Percentiles rank a stretch among this genome's conserved stretches.
These are phyloP conservation scores for Candida sanyaensis DNA, from an alignment of 1,139 yeast species.

Conservation along the genomic window DNA sequence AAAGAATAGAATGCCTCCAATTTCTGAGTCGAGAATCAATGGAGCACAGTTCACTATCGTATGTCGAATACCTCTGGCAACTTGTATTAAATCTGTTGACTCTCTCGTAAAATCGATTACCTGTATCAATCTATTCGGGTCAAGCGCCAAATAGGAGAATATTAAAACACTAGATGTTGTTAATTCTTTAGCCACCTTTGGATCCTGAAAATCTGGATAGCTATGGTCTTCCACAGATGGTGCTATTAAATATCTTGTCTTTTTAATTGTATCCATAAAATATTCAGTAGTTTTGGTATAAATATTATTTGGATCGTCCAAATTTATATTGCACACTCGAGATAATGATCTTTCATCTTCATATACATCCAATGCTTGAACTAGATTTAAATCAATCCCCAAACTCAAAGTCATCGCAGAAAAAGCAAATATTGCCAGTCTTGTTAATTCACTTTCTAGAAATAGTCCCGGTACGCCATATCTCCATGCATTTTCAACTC, in stretches of 20 bases:
- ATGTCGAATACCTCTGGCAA: slow-evolving; percentile 21
- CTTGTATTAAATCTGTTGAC: slow-evolving; percentile 22
- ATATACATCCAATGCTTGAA: slow-evolving; percentile 1
- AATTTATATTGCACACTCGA: background rate
- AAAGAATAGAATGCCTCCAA: slow-evolving; percentile 17
- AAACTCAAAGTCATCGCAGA: slow-evolving; percentile 17
- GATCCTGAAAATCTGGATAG: slow-evolving; percentile 6
- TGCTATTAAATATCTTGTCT: slow-evolving; percentile 6
- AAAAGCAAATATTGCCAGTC: slow-evolving; percentile 25
- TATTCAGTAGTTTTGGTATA: slow-evolving; percentile 23
- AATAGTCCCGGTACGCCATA: slow-evolving; percentile 27
- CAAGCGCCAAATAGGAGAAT: slow-evolving; percentile 31
- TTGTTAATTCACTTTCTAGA: slow-evolving; percentile 21
- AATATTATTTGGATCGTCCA: slow-evolving; percentile 5
- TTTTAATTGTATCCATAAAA: slow-evolving; percentile 20
- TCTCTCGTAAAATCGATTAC: slow-evolving; percentile 22
- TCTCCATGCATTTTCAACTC: slow-evolving; percentile 28
- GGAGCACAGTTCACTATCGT: slow-evolving; percentile 17
- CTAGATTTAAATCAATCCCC: slow-evolving; percentile 6
- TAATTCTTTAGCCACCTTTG: slow-evolving; percentile 22
- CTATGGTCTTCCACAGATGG: background rate
- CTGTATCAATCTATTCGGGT: slow-evolving; percentile 32
- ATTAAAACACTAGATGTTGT: slow-evolving; percentile 24
- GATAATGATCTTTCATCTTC: background rate
- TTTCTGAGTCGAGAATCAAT: slow-evolving; percentile 15